Evolutionary conservation across 495 filamentous ascomycete species (phyloP), one percentile per base, ranked within the genome.

Genomic region (Hypoxylon lenormandii): DNA sequence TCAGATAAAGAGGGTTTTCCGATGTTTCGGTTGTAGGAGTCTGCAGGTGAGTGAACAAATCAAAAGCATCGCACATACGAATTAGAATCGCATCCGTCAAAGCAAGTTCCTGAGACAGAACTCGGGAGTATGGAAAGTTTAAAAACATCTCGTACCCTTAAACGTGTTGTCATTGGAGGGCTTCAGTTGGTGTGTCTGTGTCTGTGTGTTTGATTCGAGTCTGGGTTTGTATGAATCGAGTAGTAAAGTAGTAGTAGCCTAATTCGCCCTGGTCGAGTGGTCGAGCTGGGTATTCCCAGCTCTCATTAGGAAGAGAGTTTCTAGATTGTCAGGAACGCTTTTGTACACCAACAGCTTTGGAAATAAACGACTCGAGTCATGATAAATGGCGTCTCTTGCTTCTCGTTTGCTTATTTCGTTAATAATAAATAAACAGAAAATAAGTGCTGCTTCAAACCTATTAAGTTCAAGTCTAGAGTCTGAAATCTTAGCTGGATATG

Each of bases 241-340:
- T 60, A 60, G 43, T 55, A 55, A 21, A 33, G 6, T 5, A 33
- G 30, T 33, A 7, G 30, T 7, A 33, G 30, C 30, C 30, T 38
- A 42, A 8, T n/a, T 16, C 4, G 38, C 13, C 38, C 15, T 16
- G 5, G 13, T 15, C 38, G 38, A 42, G 42, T 16, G 5, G 13
- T 15, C 38, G 38, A 42, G 42, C 16, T 18, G n/a, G 7, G 16
- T 21, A 49, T 43, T 30, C 57, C n/a, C n/a, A n/a, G n/a, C n/a
- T n/a, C n/a, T 37, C 51, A 38, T 43, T 36, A 26, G 60, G 52
- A 48, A 55, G 1, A 38, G 22, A 56, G 45, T 64, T 50, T 26
- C 49, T 13, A 28, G 30, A 33, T 52, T 15, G n/a, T 42, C 52
- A 56, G 61, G 61, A 57, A 64, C 52, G 61, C 61, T 57, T 48